Base-by-base conservation (phyloP, 352 stramenopile genomes). In the Nothophytophthora sp. region DNA sequence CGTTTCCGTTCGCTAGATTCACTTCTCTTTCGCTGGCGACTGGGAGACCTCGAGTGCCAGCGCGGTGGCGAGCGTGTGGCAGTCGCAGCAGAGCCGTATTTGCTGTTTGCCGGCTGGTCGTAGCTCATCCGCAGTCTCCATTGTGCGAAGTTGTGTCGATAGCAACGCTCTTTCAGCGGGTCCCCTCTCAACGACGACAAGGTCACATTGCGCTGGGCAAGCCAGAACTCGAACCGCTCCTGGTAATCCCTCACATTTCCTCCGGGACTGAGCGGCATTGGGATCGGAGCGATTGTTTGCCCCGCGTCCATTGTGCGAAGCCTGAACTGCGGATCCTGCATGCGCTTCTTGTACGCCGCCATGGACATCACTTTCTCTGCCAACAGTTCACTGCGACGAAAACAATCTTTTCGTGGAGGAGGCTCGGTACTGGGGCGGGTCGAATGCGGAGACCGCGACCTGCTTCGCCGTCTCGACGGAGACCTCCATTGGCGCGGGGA, bases 181-280 rank as follows among this genome's bases (percentile, higher is more conserved):
- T 58, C 22, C 43, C 23, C 36, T 42, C 16, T 41, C 15, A 62
- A 28, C 10, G 43, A 48, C 9, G 42, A 33, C 13, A 66, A 28
- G 2, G 43, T 53, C 38, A 66, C 25, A 28, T 58, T 52, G 11
- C 44, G 42, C 25, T 62, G 57, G 4, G 51, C 51, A 11, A 62
- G 34, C 57, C 57, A 66, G 22, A 66, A 66, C 27, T 66, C 33
- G n/a, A 66, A 66, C n/a, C 62, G 61, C 20, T 60, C 50, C 22
- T 58, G 52, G 20, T 66, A 66, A 19, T 66, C 57, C 11, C 30
- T 44, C 5, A 28, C 6, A 6, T 37, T 57, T 22, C 62, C 51
- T 10, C 36, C 44, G 2, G 12, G 1, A 7, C 39, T 32, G 10
- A 62, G 27, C 27, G 57, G 57, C 4, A 66, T 45, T n/a, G 57